Base-by-base conservation (phyloP, 148 eudicot genomes). In the Cornus controversa region DNA sequence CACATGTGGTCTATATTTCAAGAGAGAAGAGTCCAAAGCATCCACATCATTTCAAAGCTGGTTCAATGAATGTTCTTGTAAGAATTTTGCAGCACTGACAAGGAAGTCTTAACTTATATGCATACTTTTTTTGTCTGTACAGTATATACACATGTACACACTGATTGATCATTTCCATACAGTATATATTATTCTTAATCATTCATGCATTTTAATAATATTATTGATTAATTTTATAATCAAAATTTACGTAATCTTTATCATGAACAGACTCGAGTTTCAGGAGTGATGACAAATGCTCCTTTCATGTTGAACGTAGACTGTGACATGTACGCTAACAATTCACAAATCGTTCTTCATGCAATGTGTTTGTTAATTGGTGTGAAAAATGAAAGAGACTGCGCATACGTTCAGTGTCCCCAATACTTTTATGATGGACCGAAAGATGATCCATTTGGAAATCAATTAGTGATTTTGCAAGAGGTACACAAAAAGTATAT, bases 241-340 rank as follows among this genome's bases (percentile, higher is more conserved):
- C 31, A 29, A 29, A 29, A 29, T 29, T 29, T 1, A 29, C 31
- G 3, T 29, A 3, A 29, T 29, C 31, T 1, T 1, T 3, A 1
- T 29, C 31, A 29, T 66, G 29, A 14, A 23, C 80, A 85, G 88
- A 60, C 74, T 3, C 74, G 85, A 80, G 82, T 86, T 0, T 86
- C 86, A 8, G 84, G 86, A 62, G 73, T 80, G 66, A 83, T 86
- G 89, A 86, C 89, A 54, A 86, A 86, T 78, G 89, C 89, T 5
- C 84, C 89, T 0, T 37, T 80, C 62, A 66, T 83, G 72, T 65
- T 86, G 68, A 86, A 83, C 66, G 82, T 86, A 6, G 84, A 86
- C 24, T 86, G 86, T 45, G 86, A 86, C 67, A 86, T 86, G 89
- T 76, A 66, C 25, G 74, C 66, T 10, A 83, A 86, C 47, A 75